Percentiles rank a stretch among this genome's conserved stretches.
phyloP scores from a whole-genome alignment of 2,329 filamentous ascomycete genomes.

The Neonectria neomacrospora region DNA sequence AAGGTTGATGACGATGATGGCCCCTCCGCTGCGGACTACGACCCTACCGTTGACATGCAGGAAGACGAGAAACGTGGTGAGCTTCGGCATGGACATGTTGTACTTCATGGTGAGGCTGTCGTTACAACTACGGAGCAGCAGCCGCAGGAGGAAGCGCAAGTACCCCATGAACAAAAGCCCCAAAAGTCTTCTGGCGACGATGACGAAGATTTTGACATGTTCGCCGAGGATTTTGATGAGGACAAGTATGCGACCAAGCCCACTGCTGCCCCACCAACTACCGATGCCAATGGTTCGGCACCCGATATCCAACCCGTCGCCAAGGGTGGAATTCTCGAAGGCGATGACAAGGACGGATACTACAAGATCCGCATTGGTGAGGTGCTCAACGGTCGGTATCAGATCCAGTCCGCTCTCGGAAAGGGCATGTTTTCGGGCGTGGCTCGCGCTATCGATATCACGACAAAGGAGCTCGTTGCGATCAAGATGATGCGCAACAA shows the following conservation, averaged over 20 bases:
- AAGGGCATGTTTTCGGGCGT: slow-evolving; percentile 98
- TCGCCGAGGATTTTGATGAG: slow-evolving; percentile 81
- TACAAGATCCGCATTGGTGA: slow-evolving; percentile 96
- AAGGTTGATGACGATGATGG: slow-evolving; percentile 68
- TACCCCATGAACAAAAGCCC: slow-evolving; percentile 42
- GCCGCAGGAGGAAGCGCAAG: slow-evolving; percentile 41
- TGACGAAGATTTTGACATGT: slow-evolving; percentile 85
- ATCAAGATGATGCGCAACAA: slow-evolving; percentile 99
- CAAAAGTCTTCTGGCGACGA: slow-evolving; percentile 51
- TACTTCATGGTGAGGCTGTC: slow-evolving; percentile 59
- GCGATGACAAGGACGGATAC: slow-evolving; percentile 94
- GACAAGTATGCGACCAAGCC: slow-evolving; percentile 70
- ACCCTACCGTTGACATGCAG: slow-evolving; percentile 88
- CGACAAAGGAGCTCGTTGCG: slow-evolving; percentile 81
- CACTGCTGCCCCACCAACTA: slow-evolving; percentile 47
- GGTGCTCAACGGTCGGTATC: slow-evolving; percentile 87
- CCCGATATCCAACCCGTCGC: slow-evolving; percentile 67
- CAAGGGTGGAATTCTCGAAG: slow-evolving; percentile 84
- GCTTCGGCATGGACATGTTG: slow-evolving; percentile 67
- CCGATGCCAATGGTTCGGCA: slow-evolving; percentile 59
- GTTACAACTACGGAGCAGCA: slow-evolving; percentile 42
- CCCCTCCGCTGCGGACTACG: slow-evolving; percentile 92
- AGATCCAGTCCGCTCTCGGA: slow-evolving; percentile 86
- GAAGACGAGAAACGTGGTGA: slow-evolving; percentile 81
- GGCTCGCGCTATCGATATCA: slow-evolving; percentile 84